Conservation (phyloP, 352 stramenopile species). For the Peronospora destructor region DNA sequence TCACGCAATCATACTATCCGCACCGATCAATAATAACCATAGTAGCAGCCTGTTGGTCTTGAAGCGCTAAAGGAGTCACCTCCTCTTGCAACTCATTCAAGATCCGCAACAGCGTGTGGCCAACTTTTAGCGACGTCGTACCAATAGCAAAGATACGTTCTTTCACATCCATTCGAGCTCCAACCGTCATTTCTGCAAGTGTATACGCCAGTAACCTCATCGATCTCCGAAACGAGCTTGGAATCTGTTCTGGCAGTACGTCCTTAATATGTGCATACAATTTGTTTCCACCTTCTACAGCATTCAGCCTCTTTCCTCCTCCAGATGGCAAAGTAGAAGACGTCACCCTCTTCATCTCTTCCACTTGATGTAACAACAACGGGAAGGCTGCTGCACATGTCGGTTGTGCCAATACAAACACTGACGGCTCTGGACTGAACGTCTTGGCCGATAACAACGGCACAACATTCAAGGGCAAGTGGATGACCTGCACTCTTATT, state of each 20-base stretch:
- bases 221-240: conserved; percentile 44
- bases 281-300: conserved; percentile 7
- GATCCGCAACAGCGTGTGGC: conserved; percentile 63
- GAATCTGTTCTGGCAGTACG: conserved; percentile 61
- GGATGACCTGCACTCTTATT: conserved; percentile 34
- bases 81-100: conserved; percentile 56
- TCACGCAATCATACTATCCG: conserved; percentile 2
- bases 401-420: conserved; percentile 69
- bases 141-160: conserved; percentile 69
- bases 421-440: conserved; percentile 37
- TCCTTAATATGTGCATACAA: conserved; percentile 57
- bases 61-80: conserved; percentile 24
- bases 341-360: conserved; percentile 2
- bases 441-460: conserved; percentile 43
- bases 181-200: conserved; percentile 47
- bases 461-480: conserved; percentile 54
- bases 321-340: conserved; percentile 8
- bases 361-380: conserved; percentile 53
- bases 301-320: conserved; percentile 4
- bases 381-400: conserved; percentile 63
- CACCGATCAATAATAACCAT: conserved; percentile 69
- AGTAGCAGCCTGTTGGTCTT: conserved; percentile 41
- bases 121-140: conserved; percentile 68
- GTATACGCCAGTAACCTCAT: conserved; percentile 63
- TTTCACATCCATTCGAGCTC: conserved; percentile 48